Conservation (phyloP, 148 eudicot genomes). For the Persicaria maculosa region DNA sequence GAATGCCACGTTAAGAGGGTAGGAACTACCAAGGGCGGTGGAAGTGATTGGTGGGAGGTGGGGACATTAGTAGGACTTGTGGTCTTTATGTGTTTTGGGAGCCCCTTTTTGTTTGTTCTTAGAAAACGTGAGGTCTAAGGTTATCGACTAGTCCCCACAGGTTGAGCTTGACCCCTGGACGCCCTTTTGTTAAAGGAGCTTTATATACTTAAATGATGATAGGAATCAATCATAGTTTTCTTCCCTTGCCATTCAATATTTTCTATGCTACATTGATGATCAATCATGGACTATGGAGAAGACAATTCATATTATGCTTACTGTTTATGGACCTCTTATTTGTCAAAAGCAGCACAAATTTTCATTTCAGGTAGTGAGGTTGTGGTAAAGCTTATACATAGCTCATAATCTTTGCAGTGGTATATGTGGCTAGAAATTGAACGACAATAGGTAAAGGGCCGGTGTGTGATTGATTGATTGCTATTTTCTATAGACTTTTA, state of each 20-base stretch:
- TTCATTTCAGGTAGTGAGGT: background rate
- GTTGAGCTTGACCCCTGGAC: too few relatives aligned
- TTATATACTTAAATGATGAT: background rate
- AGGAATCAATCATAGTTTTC: background rate
- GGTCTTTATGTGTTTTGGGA: background rate
- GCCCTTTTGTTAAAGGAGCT: background rate
- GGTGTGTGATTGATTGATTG: background rate
- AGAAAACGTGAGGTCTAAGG: too few relatives aligned
- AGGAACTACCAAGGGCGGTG: background rate
- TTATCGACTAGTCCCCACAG: too few relatives aligned
- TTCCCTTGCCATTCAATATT: background rate
- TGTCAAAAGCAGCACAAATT: background rate
- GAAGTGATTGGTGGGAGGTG: background rate
- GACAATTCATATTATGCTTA: background rate
- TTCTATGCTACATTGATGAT: background rate
- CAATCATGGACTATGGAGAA: conserved; percentile 5
- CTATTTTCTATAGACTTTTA: background rate
- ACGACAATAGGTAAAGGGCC: background rate
- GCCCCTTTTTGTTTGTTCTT: background rate
- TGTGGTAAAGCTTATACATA: background rate
- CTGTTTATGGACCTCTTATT: conserved; percentile 3
- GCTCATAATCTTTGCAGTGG: background rate
- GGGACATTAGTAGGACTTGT: background rate
- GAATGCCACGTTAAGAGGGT: background rate
- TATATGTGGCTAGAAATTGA: conserved; percentile 6